phyloP scores from a whole-genome alignment of 371 early-diverging fungal species.

The Mortierella sp. region DNA sequence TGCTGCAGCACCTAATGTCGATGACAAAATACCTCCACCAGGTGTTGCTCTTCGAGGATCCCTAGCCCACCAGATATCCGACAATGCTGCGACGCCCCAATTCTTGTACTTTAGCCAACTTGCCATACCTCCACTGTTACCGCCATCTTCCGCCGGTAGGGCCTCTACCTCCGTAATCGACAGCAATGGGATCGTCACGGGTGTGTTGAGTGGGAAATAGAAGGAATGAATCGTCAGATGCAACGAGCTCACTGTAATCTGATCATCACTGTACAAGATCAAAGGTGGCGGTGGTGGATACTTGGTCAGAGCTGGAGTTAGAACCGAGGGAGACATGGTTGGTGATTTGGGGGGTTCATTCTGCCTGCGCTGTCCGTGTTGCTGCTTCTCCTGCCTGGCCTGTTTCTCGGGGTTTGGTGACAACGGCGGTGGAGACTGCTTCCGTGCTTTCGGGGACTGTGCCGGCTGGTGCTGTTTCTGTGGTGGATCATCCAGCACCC shows the following conservation, averaged over 20 bases:
- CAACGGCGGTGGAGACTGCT: slow-evolving; percentile 6
- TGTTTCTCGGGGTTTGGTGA: slow-evolving; percentile 9
- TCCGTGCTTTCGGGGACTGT: not conserved
- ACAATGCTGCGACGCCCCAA: slow-evolving; percentile 29
- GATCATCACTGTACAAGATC: slow-evolving; percentile 48
- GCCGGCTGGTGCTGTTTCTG: slow-evolving; percentile 11
- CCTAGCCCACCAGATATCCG: slow-evolving; percentile 52
- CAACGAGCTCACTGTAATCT: slow-evolving; percentile 47
- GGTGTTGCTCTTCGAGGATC: slow-evolving; percentile 7
- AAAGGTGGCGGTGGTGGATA: slow-evolving; percentile 52
- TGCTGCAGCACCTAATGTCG: not conserved
- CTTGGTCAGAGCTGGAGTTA: slow-evolving; percentile 5
- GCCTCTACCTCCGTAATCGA: slow-evolving; percentile 45
- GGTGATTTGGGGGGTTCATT: slow-evolving; percentile 1
- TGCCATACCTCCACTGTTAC: slow-evolving; percentile 19
- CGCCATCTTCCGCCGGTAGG: not conserved
- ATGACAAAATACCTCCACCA: not conserved
- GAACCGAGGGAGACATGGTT: not conserved
- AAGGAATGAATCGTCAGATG: slow-evolving; percentile 53
- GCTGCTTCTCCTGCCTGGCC: not conserved
- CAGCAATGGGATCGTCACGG: slow-evolving; percentile 41
- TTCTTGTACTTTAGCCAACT: slow-evolving; percentile 52
- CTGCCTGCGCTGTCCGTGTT: not conserved
- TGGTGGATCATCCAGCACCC: too few relatives aligned
- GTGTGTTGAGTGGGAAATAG: slow-evolving; percentile 51